Evolutionary conservation across 805 yeast species (phyloP).

Genomic region (Priceomyces haplophilus): DNA sequence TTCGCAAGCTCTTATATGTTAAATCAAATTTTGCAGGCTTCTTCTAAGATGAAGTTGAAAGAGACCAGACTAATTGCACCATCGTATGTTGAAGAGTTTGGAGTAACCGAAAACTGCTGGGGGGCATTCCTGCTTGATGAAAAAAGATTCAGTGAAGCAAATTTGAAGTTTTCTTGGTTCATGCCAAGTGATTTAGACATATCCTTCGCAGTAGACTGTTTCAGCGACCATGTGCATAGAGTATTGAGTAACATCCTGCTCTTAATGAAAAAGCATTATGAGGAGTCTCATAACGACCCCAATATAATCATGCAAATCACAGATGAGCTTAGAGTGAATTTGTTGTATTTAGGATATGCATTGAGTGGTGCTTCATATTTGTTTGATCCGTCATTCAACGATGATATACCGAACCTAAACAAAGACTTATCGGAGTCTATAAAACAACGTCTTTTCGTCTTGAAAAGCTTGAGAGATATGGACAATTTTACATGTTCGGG

Average conservation of each 20-base stretch:
- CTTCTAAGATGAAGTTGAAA: slow-evolving; percentile 56
- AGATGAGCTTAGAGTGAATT: slow-evolving; percentile 54
- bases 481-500: slow-evolving; percentile 14
- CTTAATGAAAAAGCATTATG: slow-evolving; percentile 24
- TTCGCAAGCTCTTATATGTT: slow-evolving; percentile 59
- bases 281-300: slow-evolving; percentile 14
- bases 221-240: slow-evolving; percentile 45
- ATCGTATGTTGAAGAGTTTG: slow-evolving; percentile 33
- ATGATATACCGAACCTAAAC: slow-evolving; percentile 39
- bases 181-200: slow-evolving; percentile 58
- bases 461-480: slow-evolving; percentile 29
- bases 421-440: slow-evolving; percentile 30
- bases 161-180: slow-evolving; percentile 70
- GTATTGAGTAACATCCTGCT: slow-evolving; percentile 43
- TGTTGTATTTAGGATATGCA: slow-evolving; percentile 56
- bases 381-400: slow-evolving; percentile 68
- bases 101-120: slow-evolving; percentile 58
- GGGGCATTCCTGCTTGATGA: slow-evolving; percentile 67
- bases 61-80: slow-evolving; percentile 57
- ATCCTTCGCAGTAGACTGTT: slow-evolving; percentile 57
- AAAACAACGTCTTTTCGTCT: slow-evolving; percentile 31
- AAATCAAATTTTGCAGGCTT: slow-evolving; percentile 62
- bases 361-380: slow-evolving; percentile 69
- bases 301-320: slow-evolving; percentile 28
- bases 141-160: slow-evolving; percentile 45